These are phyloP conservation scores for Epichloe gansuensis DNA, from an alignment of 2,329 filamentous ascomycete genomes.

Conservation along the genomic window DNA sequence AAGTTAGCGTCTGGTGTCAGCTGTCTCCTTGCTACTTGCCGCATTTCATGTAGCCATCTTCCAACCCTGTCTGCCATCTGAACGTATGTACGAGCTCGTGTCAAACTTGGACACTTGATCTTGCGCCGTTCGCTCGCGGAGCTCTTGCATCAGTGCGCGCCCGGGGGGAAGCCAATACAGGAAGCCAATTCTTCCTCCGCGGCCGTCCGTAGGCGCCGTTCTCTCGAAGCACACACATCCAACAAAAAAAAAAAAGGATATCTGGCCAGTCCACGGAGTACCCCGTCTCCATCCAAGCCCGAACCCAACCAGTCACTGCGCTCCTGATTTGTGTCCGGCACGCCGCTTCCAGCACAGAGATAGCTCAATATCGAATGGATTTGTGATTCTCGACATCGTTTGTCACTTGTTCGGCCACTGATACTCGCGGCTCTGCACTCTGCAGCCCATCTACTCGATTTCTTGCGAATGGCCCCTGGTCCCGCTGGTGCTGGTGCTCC, in stretches of 20 bases:
- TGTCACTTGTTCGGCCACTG: background rate
- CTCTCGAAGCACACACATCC: background rate
- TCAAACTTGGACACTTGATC: too few species aligned
- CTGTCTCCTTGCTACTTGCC: too few species aligned
- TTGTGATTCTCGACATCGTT: background rate
- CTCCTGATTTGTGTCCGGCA: background rate
- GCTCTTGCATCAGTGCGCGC: too few species aligned
- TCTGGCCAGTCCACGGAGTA: background rate
- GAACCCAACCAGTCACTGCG: background rate
- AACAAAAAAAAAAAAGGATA: background rate
- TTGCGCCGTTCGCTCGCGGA: too few species aligned
- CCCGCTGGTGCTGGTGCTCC: conserved; percentile 32
- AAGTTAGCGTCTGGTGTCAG: too few species aligned
- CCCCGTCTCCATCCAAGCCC: background rate
- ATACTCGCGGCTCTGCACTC: background rate
- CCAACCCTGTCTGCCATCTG: too few species aligned
- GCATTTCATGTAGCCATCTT: too few species aligned
- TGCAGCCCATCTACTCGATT: background rate
- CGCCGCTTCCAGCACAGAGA: background rate
- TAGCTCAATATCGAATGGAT: background rate
- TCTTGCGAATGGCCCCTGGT: conserved; percentile 32
- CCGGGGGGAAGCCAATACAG: background rate
- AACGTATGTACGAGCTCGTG: too few species aligned
- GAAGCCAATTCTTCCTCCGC: background rate
- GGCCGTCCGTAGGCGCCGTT: background rate